A percentile compares a stretch with the other conserved stretches of the same genome.
phyloP scores from a whole-genome alignment of 2,329 filamentous ascomycete species.

The Phaeosphaeriaceae sp. region DNA sequence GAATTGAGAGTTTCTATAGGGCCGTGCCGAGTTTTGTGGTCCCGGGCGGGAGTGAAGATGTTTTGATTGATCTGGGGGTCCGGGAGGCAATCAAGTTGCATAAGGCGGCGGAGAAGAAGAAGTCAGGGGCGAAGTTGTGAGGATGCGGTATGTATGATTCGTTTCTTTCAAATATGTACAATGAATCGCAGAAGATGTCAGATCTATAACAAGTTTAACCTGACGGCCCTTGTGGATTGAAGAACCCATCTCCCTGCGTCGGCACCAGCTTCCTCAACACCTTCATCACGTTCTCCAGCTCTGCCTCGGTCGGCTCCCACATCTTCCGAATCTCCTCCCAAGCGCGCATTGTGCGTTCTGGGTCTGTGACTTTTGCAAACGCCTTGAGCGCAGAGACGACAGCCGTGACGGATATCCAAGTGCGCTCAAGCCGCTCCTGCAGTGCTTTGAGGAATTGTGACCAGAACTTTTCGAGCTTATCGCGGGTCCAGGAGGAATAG shows the following conservation, averaged over 20 bases:
- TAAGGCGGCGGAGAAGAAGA: constrained; percentile 29
- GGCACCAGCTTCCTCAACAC: constrained; percentile 34
- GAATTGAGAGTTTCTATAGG: constrained; percentile 37
- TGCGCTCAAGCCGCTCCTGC: constrained; percentile 25
- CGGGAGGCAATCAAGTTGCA: constrained; percentile 38
- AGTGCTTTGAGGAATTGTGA: constrained; percentile 33
- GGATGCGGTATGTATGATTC: background rate
- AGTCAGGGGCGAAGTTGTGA: constrained; percentile 24
- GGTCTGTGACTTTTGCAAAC: constrained; percentile 66
- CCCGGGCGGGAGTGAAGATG: constrained; percentile 36
- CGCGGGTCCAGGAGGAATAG: constrained; percentile 74
- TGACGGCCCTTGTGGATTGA: constrained; percentile 8
- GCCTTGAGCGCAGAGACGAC: constrained; percentile 55
- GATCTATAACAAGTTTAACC: background rate
- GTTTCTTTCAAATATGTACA: background rate
- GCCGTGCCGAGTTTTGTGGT: constrained; percentile 32
- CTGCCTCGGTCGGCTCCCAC: constrained; percentile 48
- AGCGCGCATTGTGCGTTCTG: constrained; percentile 60
- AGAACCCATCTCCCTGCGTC: constrained; percentile 15
- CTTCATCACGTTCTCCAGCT: constrained; percentile 37
- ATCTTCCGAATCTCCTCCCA: constrained; percentile 56
- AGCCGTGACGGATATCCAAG: constrained; percentile 34
- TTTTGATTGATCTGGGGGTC: constrained; percentile 39
- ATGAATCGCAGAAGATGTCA: background rate
- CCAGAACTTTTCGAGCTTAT: constrained; percentile 64